Evolutionary conservation across 2,329 filamentous ascomycete species (phyloP).

Genomic region (Claviceps pusilla): DNA sequence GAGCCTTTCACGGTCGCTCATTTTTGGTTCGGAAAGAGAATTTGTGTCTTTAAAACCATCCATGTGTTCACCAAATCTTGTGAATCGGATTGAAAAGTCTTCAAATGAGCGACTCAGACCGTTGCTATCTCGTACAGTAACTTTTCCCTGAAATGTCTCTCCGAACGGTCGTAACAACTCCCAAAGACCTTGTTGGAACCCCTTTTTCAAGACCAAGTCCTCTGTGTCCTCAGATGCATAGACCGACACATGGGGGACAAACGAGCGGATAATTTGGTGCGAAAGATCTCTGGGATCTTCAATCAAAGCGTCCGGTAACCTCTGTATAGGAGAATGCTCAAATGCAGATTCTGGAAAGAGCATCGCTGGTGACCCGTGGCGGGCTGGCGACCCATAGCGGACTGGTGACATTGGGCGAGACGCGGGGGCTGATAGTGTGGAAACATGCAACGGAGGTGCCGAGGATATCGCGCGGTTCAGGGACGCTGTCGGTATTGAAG

Average conservation of each 20-base stretch:
- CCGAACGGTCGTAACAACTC: constrained; percentile 83
- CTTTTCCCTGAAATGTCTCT: constrained; percentile 72
- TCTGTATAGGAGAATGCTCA: constrained; percentile 28
- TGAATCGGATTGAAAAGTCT: constrained; percentile 81
- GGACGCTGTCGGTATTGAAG: constrained; percentile 39
- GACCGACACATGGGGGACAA: constrained; percentile 78
- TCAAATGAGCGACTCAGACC: constrained; percentile 72
- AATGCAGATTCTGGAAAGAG: constrained; percentile 45
- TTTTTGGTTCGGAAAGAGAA: constrained; percentile 13
- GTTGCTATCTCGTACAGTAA: constrained; percentile 79
- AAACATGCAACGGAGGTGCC: constrained; percentile 47
- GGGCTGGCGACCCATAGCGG: constrained; percentile 22
- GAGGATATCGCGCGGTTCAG: constrained; percentile 41
- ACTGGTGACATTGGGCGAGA: constrained; percentile 55
- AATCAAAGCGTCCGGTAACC: constrained; percentile 27
- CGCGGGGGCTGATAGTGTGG: constrained; percentile 51
- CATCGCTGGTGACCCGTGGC: constrained; percentile 42
- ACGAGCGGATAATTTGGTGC: constrained; percentile 62
- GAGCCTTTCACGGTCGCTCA: constrained; percentile 23
- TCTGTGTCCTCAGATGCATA: constrained; percentile 81
- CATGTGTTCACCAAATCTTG: constrained; percentile 47
- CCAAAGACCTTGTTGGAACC: constrained; percentile 66
- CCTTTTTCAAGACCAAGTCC: constrained; percentile 64
- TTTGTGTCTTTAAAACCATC: constrained; percentile 32
- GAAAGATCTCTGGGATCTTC: constrained; percentile 39